These are phyloP conservation scores for Chaetomium tenue DNA, from an alignment of 495 filamentous ascomycete species.

Conservation along the genomic window DNA sequence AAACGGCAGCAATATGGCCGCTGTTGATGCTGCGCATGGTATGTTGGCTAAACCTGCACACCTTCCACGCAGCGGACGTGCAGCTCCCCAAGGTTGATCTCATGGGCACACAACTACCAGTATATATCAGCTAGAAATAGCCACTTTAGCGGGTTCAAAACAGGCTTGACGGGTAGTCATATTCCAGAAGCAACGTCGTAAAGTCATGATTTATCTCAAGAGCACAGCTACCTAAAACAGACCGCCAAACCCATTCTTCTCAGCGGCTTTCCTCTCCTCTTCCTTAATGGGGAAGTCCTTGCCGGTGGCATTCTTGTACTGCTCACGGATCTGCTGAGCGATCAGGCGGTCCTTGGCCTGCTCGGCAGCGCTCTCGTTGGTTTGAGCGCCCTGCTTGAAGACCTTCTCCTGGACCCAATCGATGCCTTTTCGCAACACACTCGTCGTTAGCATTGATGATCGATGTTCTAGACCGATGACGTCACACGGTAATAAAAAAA, in stretches of 20 bases:
- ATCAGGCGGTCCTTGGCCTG: conserved; percentile 74
- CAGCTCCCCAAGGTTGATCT: background rate
- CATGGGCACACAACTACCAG: background rate
- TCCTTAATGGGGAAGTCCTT: conserved; percentile 63
- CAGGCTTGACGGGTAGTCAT: background rate
- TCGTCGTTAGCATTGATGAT: background rate
- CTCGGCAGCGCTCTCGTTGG: conserved; percentile 68
- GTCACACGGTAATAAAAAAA: background rate
- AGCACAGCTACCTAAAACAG: background rate
- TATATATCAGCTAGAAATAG: conserved; percentile 3
- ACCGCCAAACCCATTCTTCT: conserved; percentile 9
- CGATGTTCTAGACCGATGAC: background rate
- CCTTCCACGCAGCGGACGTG: background rate
- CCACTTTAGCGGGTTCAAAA: background rate
- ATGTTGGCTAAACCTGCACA: conserved; percentile 2
- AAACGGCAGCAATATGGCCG: background rate
- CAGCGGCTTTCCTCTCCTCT: conserved; percentile 42
- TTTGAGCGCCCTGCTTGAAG: conserved; percentile 62
- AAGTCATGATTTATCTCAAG: background rate
- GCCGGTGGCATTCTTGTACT: conserved; percentile 62
- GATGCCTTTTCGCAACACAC: conserved; percentile 50
- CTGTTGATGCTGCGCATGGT: background rate
- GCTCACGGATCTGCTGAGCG: conserved; percentile 58
- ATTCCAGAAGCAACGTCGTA: background rate
- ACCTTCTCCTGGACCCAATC: conserved; percentile 66